phyloP scores from a whole-genome alignment of 106 monocot genomes.

The Acorus gramineus region DNA sequence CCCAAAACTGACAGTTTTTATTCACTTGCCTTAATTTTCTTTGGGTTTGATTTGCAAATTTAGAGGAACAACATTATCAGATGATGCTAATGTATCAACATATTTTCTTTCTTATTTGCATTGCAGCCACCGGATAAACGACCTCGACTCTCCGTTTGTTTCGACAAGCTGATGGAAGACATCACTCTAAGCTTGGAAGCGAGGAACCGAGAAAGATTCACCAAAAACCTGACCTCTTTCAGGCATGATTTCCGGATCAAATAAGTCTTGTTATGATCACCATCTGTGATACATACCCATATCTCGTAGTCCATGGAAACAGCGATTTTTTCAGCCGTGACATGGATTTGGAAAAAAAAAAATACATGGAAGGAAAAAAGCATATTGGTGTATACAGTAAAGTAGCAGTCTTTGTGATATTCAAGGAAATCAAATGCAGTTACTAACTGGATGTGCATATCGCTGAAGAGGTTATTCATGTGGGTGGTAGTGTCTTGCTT shows the following conservation, averaged over 20 bases:
- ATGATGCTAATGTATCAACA: neutral
- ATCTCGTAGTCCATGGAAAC: no score
- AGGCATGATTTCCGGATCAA: slow-evolving; percentile 86
- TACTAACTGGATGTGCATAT: no score
- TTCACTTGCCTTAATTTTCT: neutral
- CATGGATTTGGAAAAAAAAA: no score
- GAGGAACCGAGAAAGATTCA: slow-evolving; percentile 86
- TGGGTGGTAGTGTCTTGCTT: no score
- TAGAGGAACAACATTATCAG: neutral
- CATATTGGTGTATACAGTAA: no score
- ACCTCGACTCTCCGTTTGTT: slow-evolving; percentile 63
- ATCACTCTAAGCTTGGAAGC: slow-evolving; percentile 81
- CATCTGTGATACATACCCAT: no score
- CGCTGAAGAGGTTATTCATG: no score
- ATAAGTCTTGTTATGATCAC: slow-evolving; percentile 7
- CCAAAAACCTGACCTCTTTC: slow-evolving; percentile 80
- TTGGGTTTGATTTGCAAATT: neutral
- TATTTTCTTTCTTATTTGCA: slow-evolving; percentile 2
- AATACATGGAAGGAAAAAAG: no score
- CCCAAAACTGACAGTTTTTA: no score
- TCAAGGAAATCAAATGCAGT: no score
- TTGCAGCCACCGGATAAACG: slow-evolving; percentile 81
- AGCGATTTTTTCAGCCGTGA: no score
- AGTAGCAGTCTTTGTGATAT: no score
- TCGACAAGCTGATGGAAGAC: slow-evolving; percentile 93